A percentile compares a stretch with the other conserved stretches of the same genome.
phyloP scores from a whole-genome alignment of 75 land plant species.

The Gnetum montanum region DNA sequence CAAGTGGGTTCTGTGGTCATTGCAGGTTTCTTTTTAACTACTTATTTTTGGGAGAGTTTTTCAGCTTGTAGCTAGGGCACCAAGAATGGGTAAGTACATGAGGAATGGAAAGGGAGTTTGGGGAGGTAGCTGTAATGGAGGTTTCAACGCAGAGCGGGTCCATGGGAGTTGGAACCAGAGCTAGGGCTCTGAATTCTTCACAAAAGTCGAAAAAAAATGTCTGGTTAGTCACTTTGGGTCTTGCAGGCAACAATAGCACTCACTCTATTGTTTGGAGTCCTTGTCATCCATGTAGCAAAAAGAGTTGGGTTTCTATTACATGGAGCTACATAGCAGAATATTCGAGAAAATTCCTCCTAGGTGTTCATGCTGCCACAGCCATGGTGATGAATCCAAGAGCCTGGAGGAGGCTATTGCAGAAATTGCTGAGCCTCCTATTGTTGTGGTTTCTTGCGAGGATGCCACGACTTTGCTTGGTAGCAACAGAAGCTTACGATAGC shows the following conservation, averaged over 20 bases:
- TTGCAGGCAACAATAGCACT: not conserved
- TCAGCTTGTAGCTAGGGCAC: constrained; percentile 6
- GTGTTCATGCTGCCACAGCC: not conserved
- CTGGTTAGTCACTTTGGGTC: not conserved
- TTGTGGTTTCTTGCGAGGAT: not conserved
- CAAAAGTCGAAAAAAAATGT: not conserved
- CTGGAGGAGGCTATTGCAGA: not conserved
- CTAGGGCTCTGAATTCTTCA: constrained; percentile 7
- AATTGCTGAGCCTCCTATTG: not conserved
- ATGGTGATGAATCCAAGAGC: not conserved
- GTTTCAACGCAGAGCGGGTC: constrained; percentile 6
- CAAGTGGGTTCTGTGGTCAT: not conserved
- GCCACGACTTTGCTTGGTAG: not conserved
- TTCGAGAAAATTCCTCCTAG: constrained; percentile 28
- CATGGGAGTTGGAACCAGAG: constrained; percentile 14
- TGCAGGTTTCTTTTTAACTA: too few relatives aligned
- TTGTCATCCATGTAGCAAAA: too few relatives aligned
- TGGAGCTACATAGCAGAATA: constrained; percentile 47
- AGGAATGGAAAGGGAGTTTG: constrained; percentile 21
- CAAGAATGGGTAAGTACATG: constrained; percentile 35
- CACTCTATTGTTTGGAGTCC: not conserved
- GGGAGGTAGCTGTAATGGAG: constrained; percentile 24
- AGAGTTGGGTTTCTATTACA: constrained; percentile 12
- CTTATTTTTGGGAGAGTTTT: too few relatives aligned
- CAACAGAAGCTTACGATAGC: not conserved